phyloP scores from a whole-genome alignment of 352 stramenopile species.

The Phytopythium boreale region DNA sequence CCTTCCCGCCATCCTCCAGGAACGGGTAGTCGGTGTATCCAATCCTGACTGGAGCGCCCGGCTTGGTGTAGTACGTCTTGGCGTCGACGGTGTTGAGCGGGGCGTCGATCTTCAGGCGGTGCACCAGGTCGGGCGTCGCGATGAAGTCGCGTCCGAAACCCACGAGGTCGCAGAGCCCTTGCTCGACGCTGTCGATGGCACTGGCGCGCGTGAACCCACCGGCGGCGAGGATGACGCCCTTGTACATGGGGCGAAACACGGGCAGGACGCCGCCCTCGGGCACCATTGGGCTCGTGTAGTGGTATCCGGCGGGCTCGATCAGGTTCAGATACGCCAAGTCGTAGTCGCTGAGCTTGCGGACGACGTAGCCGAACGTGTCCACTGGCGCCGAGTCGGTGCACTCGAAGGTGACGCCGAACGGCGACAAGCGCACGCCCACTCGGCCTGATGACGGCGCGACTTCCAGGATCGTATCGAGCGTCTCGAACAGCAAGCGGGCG shows the following conservation, averaged over 20 bases:
- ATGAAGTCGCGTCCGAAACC: conserved; percentile 50
- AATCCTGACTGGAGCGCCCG: conserved; percentile 2
- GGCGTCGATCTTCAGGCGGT: conserved; percentile 22
- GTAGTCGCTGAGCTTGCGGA: conserved; percentile 23
- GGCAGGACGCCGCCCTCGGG: conserved; percentile 26
- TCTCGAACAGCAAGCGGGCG: conserved; percentile 21
- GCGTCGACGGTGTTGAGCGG: conserved; percentile 27
- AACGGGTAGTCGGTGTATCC: conserved; percentile 28
- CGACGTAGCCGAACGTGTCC: conserved; percentile 26
- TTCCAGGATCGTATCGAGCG: conserved; percentile 36
- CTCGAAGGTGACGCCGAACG: conserved; percentile 29
- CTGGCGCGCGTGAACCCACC: conserved; percentile 24
- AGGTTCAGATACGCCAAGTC: conserved; percentile 36
- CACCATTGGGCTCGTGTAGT: conserved; percentile 10
- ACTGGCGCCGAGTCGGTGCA: conserved; percentile 27
- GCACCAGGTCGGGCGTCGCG: conserved; percentile 43
- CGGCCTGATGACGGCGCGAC: conserved; percentile 10
- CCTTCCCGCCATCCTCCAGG: conserved; percentile 1
- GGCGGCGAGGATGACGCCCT: conserved; percentile 29
- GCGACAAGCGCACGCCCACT: conserved; percentile 17
- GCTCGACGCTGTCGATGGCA: conserved; percentile 25
- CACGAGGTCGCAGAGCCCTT: conserved; percentile 31
- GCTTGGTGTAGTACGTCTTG: conserved; percentile 20
- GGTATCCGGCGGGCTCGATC: conserved; percentile 29
- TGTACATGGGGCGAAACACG: conserved; percentile 32